Evolutionary conservation across 2,329 filamentous ascomycete species (phyloP).

Genomic region (Nemania abortiva): DNA sequence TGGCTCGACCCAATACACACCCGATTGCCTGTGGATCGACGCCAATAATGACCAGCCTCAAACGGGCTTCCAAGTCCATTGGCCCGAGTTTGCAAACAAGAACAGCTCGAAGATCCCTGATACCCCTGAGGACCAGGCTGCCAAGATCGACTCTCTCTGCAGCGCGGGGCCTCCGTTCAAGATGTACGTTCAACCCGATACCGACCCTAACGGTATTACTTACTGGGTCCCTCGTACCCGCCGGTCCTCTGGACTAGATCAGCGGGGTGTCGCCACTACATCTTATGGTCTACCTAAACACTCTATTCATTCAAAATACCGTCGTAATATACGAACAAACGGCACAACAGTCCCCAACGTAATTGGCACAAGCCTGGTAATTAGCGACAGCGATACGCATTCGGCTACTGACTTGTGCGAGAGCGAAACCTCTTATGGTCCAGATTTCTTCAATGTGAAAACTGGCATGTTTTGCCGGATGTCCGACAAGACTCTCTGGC

Average conservation of each 20-base stretch:
- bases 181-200: conserved; percentile 38
- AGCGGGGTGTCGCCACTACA: too few relatives aligned
- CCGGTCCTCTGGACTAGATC: background rate
- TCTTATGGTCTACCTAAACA: conserved; percentile 27
- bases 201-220: too few relatives aligned
- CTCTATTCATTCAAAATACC: conserved; percentile 23
- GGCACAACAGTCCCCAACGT: conserved; percentile 3
- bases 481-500: conserved; percentile 45
- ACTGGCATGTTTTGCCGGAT: conserved; percentile 48
- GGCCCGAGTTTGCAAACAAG: conserved; percentile 45
- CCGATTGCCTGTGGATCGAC: conserved; percentile 48
- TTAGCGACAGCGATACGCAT: conserved; percentile 41
- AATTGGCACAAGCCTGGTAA: conserved; percentile 36
- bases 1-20: conserved; percentile 23
- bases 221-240: conserved; percentile 34
- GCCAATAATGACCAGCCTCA: conserved; percentile 44
- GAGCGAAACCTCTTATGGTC: conserved; percentile 42
- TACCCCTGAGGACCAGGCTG: conserved; percentile 21
- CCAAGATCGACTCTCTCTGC: conserved; percentile 41
- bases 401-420: conserved; percentile 43
- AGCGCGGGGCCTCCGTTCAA: conserved; percentile 37
- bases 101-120: conserved; percentile 17
- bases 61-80: conserved; percentile 51
- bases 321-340: too few relatives aligned
- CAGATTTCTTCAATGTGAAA: conserved; percentile 44